Conservation (phyloP, 78 protist genomes). For the Polysphondylium violaceum region DNA sequence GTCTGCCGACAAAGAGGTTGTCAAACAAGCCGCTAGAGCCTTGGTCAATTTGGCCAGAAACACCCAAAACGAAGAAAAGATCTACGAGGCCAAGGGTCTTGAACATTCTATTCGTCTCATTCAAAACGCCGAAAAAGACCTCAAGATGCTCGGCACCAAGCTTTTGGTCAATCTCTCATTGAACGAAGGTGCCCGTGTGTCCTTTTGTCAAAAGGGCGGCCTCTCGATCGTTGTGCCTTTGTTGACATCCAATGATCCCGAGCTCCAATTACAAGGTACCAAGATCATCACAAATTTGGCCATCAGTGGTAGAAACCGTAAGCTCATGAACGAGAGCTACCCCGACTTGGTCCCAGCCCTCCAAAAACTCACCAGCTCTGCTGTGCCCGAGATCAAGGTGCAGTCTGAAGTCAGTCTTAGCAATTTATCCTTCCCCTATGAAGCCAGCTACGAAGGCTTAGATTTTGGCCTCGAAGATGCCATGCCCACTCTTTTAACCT, state of each 20-base stretch:
- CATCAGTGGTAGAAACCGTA: conserved; percentile 71
- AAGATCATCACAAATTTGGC: conserved; percentile 63
- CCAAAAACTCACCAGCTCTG: neutral
- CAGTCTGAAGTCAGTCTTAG: conserved; percentile 57
- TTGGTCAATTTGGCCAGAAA: conserved; percentile 69
- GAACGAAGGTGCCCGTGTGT: conserved; percentile 59
- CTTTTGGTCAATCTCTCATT: conserved; percentile 61
- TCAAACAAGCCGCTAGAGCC: conserved; percentile 71
- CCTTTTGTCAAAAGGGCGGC: conserved; percentile 80
- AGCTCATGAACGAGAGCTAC: conserved; percentile 58
- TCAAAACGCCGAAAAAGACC: conserved; percentile 22
- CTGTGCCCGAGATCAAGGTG: conserved; percentile 22
- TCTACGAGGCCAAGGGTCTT: conserved; percentile 59
- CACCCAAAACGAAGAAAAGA: conserved; percentile 61
- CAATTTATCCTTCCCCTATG: conserved; percentile 73
- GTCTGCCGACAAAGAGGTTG: conserved; percentile 48
- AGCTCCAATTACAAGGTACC: conserved; percentile 72
- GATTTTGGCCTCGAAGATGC: conserved; percentile 68
- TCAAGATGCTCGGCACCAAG: conserved; percentile 75
- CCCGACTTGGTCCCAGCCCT: conserved; percentile 57
- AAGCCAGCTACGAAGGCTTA: conserved; percentile 58
- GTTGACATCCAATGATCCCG: conserved; percentile 28
- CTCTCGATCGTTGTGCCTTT: conserved; percentile 18
- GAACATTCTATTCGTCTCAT: conserved; percentile 72
- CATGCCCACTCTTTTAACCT: conserved; percentile 17